Conservation (phyloP, 2,329 filamentous ascomycete species). For the Akanthomyces uredinophilus region DNA sequence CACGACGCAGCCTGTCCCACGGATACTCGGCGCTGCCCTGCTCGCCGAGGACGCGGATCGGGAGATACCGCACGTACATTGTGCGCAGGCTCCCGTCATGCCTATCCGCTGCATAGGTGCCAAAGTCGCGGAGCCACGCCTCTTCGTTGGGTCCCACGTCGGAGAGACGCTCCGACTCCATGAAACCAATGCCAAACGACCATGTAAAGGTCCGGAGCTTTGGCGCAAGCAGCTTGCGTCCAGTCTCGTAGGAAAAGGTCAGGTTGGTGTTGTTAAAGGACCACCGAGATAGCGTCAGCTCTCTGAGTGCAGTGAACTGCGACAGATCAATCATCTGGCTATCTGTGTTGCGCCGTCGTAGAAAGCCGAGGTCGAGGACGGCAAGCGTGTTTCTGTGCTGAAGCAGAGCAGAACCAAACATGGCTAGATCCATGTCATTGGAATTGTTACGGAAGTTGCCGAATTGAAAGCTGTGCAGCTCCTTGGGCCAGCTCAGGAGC, state of each 20-base stretch:
- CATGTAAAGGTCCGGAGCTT: not conserved
- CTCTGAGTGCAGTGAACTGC: not conserved
- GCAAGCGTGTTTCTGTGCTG: conserved; percentile 1
- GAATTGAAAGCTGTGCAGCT: conserved; percentile 4
- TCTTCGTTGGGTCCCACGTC: conserved; percentile 5
- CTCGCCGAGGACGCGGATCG: not conserved
- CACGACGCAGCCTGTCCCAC: not conserved
- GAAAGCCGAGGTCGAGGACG: not conserved
- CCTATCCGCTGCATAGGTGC: not conserved
- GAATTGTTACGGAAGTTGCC: conserved; percentile 5
- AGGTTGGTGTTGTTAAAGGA: not conserved
- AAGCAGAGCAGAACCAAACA: not conserved
- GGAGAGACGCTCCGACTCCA: not conserved
- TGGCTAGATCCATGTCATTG: conserved; percentile 3
- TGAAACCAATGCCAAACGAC: not conserved
- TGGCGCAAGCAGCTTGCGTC: not conserved
- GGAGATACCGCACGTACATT: not conserved
- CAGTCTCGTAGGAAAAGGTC: not conserved
- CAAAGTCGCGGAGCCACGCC: not conserved
- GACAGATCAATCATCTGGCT: conserved; percentile 1
- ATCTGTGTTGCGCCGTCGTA: not conserved
- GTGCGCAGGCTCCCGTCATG: not conserved
- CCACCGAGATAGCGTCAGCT: not conserved
- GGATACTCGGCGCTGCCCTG: not conserved
- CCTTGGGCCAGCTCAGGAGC: not conserved